These are phyloP conservation scores for Leucocoprinus sp. DNA, from an alignment of 768 basidiomycete genomes.

Conservation along the genomic window DNA sequence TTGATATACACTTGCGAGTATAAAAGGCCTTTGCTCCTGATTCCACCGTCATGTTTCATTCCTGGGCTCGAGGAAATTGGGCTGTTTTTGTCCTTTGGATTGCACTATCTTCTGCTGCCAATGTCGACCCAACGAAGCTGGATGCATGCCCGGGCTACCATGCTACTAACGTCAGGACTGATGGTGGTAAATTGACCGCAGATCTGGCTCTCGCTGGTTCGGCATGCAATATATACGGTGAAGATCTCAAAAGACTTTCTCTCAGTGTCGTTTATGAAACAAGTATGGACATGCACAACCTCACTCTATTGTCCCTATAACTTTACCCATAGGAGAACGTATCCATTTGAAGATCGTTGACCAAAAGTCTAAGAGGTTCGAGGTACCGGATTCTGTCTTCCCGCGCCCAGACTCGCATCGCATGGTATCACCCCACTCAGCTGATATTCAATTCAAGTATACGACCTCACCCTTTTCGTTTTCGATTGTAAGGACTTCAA, in stretches of 20 bases:
- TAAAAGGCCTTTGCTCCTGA: neutral
- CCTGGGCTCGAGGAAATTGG: neutral
- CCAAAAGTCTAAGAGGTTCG: slow-evolving; percentile 40
- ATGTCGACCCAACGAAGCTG: slow-evolving; percentile 28
- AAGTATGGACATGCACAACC: slow-evolving; percentile 20
- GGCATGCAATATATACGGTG: slow-evolving; percentile 54
- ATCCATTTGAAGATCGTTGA: slow-evolving; percentile 62
- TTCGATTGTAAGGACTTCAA: slow-evolving; percentile 39
- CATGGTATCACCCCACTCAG: slow-evolving; percentile 20
- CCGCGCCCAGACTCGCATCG: slow-evolving; percentile 38
- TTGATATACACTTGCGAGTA: neutral
- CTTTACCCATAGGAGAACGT: slow-evolving; percentile 34
- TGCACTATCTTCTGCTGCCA: slow-evolving; percentile 9
- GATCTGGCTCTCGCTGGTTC: slow-evolving; percentile 42
- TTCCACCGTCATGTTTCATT: slow-evolving; percentile 1
- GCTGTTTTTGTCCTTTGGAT: neutral
- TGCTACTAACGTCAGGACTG: slow-evolving; percentile 33
- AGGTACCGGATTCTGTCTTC: slow-evolving; percentile 55
- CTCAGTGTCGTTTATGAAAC: slow-evolving; percentile 55
- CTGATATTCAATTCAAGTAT: slow-evolving; percentile 53
- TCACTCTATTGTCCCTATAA: neutral
- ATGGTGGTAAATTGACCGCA: slow-evolving; percentile 36
- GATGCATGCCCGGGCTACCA: slow-evolving; percentile 58
- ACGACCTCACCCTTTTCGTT: slow-evolving; percentile 55
- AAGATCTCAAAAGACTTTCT: slow-evolving; percentile 38